Base-by-base conservation (phyloP, 495 filamentous ascomycete genomes). In the Neurospora sublineolata region DNA sequence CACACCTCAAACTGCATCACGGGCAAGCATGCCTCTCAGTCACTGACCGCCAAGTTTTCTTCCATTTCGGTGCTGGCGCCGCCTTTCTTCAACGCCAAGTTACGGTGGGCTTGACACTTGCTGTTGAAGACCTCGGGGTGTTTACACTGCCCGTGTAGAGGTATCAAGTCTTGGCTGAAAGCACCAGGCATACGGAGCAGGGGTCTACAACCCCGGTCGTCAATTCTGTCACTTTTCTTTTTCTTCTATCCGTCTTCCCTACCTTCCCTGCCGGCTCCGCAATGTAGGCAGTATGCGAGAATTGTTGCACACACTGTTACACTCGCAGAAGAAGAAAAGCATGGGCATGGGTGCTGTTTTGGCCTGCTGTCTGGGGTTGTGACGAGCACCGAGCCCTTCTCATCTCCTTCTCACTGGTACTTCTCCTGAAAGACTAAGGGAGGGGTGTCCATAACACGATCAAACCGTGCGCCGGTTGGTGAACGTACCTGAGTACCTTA, bases 211-310 rank as follows among this genome's bases (percentile, higher is more conserved):
- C 52, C 52, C 52, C 27, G 52, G 52, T 64, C 52, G 23, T 14
- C 52, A 33, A 69, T 69, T 70, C 72, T 73, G 72, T 73, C 72
- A 70, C 46, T 67, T 67, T 60, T 70, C 58, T 39, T 60, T 68
- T 58, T 60, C 39, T 78, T 76, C 73, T 69, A 74, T 71, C 69
- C 71, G 41, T 23, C 33, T 73, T 58, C 73, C 39, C 58, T 71
- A 64, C 58, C 70, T 58, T 70, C 52, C 52, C 52, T 64, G 52
- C 52, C 52, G 52, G 52, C 52, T 33, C 27, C 27, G 52, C 52
- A 0, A 64, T 64, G 27, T 64, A 64, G 27, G 27, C 52, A 64
- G 52, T 64, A 64, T 64, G 52, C 14, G 27, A 10, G 27, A 33
- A 64, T 64, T 64, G 27, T 33, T 64, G 14, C 52, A 64, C 52